These are phyloP conservation scores for Artemisia annua DNA, from an alignment of 129 eudicot species.

Conservation along the genomic window DNA sequence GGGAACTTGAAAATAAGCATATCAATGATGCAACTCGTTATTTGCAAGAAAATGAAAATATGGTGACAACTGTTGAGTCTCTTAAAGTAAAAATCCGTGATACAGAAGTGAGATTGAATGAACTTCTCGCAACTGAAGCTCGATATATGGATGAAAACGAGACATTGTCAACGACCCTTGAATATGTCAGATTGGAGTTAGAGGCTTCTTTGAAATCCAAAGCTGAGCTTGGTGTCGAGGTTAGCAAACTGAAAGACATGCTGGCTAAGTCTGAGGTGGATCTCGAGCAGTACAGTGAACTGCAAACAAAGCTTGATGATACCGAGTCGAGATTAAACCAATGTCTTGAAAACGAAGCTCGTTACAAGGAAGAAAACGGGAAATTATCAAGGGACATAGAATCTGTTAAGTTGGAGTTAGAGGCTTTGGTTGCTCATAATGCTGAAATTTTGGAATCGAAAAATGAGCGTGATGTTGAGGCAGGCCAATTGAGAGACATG, in stretches of 20 bases:
- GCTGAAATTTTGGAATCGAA: too few relatives aligned
- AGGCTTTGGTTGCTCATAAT: too few relatives aligned
- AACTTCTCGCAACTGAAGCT: constrained; percentile 32
- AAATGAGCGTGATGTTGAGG: too few relatives aligned
- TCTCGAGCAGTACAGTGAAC: constrained; percentile 18
- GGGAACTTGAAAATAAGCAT: constrained; percentile 46
- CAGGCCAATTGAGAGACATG: too few relatives aligned
- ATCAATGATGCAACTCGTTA: constrained; percentile 35
- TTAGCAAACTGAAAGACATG: constrained; percentile 22
- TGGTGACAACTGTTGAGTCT: constrained; percentile 34
- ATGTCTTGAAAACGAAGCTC: constrained; percentile 23
- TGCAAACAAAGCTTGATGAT: constrained; percentile 25
- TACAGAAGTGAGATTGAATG: constrained; percentile 26
- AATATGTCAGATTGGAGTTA: constrained; percentile 46
- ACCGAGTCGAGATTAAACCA: constrained; percentile 18
- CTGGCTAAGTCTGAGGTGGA: constrained; percentile 32
- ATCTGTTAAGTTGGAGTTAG: too few relatives aligned
- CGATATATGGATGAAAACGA: constrained; percentile 13
- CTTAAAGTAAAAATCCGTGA: constrained; percentile 19
- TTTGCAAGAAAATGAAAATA: constrained; percentile 41
- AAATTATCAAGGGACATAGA: too few relatives aligned
- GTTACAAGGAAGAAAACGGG: constrained; percentile 37
- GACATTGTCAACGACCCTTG: constrained; percentile 14
- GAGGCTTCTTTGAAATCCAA: constrained; percentile 29
- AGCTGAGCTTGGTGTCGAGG: constrained; percentile 33